A percentile compares a stretch with the other conserved stretches of the same genome.
Conservation (phyloP, 768 basidiomycete species). For the Grammothele lineata region DNA sequence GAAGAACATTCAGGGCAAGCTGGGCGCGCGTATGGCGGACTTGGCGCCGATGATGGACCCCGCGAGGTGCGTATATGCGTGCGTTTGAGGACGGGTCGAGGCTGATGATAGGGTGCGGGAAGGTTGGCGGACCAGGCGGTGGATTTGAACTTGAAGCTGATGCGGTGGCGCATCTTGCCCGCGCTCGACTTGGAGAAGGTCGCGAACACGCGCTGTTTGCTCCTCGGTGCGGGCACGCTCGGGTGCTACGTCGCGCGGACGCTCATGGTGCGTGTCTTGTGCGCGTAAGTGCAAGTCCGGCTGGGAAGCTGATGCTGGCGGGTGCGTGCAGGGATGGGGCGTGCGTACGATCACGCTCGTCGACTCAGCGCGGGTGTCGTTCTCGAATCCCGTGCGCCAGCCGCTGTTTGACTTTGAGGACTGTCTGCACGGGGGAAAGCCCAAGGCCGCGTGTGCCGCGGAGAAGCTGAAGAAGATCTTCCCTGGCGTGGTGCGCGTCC, state of each 20-base stretch:
- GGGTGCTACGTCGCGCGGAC: conserved; percentile 94
- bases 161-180: conserved; percentile 96
- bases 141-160: conserved; percentile 95
- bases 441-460: conserved; percentile 91
- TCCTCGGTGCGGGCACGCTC: conserved; percentile 93
- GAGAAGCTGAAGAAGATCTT: conserved; percentile 81
- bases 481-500: conserved; percentile 77
- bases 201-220: conserved; percentile 69
- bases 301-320: too few species aligned
- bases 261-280: conserved; percentile 78
- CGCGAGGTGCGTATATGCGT: conserved; percentile 41
- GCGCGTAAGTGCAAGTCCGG: too few species aligned
- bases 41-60: conserved; percentile 98
- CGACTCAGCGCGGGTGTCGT: conserved; percentile 88
- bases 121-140: conserved; percentile 95
- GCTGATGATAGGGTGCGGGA: neutral
- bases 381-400: conserved; percentile 96
- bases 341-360: conserved; percentile 90
- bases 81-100: neutral
- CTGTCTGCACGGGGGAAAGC: conserved; percentile 87
- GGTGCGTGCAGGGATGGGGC: conserved; percentile 73
- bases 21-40: conserved; percentile 85
- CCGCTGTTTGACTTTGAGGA: conserved; percentile 96
- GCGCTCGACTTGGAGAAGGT: conserved; percentile 85
- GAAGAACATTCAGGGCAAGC: conserved; percentile 82